A percentile compares a stretch with the other conserved stretches of the same genome.
Evolutionary conservation across 495 filamentous ascomycete species (phyloP).

Genomic region (Hyaloscypha hepaticicola): DNA sequence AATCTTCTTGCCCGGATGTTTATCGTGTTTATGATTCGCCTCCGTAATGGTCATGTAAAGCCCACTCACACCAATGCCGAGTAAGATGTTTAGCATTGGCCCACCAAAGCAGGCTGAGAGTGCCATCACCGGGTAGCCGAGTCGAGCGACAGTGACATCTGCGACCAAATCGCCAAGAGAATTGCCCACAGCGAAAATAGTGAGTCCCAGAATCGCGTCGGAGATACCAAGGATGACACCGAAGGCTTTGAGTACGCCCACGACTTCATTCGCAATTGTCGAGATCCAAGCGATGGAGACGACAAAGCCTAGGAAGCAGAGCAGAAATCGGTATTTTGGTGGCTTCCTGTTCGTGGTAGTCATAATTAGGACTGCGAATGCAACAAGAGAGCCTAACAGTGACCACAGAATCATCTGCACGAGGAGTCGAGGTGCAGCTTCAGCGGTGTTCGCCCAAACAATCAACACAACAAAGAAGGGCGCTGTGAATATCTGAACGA

Average conservation of each 20-base stretch:
- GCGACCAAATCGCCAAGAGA: conserved; percentile 93
- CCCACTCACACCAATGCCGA: conserved; percentile 88
- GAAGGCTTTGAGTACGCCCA: conserved; percentile 89
- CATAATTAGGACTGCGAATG: conserved; percentile 60
- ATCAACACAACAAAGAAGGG: conserved; percentile 80
- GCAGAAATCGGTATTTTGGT: conserved; percentile 66
- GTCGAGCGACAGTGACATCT: conserved; percentile 86
- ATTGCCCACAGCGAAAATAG: conserved; percentile 95
- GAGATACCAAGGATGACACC: conserved; percentile 92
- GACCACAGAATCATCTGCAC: conserved; percentile 64
- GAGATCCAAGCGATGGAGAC: conserved; percentile 95
- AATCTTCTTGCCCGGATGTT: conserved; percentile 55
- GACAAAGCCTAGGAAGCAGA: conserved; percentile 88
- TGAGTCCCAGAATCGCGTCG: conserved; percentile 93
- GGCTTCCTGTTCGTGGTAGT: conserved; percentile 58
- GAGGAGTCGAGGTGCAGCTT: conserved; percentile 43
- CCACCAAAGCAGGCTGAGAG: conserved; percentile 94
- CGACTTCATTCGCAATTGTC: conserved; percentile 93
- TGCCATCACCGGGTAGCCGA: conserved; percentile 98
- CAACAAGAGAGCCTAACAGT: conserved; percentile 65
- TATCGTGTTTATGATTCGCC: conserved; percentile 50
- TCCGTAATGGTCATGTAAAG: conserved; percentile 74
- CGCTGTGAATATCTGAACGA: conserved; percentile 80
- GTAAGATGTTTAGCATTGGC: conserved; percentile 94
- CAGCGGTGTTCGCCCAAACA: conserved; percentile 68